Conservation (phyloP, 371 early-diverging fungal genomes). For the Syncephalis plumigaleata region DNA sequence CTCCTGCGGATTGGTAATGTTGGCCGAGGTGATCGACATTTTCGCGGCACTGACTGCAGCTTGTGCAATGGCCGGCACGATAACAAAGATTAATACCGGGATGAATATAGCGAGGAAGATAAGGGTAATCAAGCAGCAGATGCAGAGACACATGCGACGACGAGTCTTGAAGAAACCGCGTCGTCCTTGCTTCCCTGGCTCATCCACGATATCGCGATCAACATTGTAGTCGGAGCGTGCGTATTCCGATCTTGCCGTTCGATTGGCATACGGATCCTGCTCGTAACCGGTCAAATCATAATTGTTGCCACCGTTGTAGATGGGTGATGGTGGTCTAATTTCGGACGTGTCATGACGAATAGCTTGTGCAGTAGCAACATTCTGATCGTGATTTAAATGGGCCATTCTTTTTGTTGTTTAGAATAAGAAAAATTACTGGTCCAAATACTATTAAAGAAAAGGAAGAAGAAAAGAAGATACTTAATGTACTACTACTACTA, state of each 20-base stretch:
- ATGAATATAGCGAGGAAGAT: slow-evolving; percentile 1
- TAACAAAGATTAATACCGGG: slow-evolving; percentile 1
- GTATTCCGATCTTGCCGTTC: neutral
- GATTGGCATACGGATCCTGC: too few species aligned
- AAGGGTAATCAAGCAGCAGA: slow-evolving; percentile 2
- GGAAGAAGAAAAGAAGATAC: too few species aligned
- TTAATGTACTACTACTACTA: too few species aligned
- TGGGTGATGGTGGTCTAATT: too few species aligned
- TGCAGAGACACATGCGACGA: neutral
- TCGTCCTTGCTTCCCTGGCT: neutral
- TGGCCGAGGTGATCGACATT: slow-evolving; percentile 2
- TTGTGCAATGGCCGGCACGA: slow-evolving; percentile 6
- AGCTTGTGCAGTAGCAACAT: too few species aligned
- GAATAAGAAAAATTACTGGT: too few species aligned
- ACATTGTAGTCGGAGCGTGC: neutral
- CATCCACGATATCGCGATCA: neutral
- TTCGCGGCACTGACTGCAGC: slow-evolving; percentile 3
- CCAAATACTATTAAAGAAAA: too few species aligned
- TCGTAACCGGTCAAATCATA: too few species aligned
- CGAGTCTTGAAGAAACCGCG: neutral
- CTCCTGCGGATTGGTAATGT: slow-evolving; percentile 13
- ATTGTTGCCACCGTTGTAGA: too few species aligned
- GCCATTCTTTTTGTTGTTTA: too few species aligned
- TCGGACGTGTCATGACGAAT: too few species aligned
- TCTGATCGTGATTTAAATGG: too few species aligned